phyloP scores from a whole-genome alignment of 495 filamentous ascomycete genomes.

The Podospora pseudopauciseta region DNA sequence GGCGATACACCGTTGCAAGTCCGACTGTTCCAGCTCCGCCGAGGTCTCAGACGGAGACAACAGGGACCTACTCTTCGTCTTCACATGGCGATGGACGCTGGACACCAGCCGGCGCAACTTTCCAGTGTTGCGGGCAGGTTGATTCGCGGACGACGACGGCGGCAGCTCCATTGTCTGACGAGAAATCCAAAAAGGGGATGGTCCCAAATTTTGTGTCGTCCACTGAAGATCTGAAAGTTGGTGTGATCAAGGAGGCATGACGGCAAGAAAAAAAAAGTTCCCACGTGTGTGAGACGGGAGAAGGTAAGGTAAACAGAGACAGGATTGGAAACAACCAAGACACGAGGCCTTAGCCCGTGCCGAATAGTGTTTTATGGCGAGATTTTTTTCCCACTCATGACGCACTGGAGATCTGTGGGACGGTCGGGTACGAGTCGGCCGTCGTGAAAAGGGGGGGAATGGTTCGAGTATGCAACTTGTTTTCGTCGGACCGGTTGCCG shows the following conservation, averaged over 20 bases:
- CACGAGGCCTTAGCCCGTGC: neutral
- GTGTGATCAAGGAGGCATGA: neutral
- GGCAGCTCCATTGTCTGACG: neutral
- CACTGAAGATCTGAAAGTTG: neutral
- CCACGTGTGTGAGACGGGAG: neutral
- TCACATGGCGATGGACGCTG: neutral
- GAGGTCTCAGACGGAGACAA: neutral
- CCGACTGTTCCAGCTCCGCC: neutral
- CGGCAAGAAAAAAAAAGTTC: too few relatives aligned
- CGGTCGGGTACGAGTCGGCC: neutral
- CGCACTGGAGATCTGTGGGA: neutral
- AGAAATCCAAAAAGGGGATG: neutral
- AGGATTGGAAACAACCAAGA: neutral
- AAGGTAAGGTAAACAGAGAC: neutral
- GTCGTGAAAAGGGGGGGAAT: neutral
- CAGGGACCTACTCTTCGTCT: neutral
- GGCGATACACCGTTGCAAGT: neutral
- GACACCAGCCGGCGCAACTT: neutral
- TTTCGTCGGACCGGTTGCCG: neutral
- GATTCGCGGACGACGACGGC: neutral
- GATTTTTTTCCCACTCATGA: neutral
- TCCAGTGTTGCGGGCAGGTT: neutral
- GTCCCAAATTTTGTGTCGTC: too few relatives aligned
- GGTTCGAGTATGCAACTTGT: neutral
- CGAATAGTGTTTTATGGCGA: neutral